Evolutionary conservation across 495 filamentous ascomycete species (phyloP).

Genomic region (Cercophora scortea): DNA sequence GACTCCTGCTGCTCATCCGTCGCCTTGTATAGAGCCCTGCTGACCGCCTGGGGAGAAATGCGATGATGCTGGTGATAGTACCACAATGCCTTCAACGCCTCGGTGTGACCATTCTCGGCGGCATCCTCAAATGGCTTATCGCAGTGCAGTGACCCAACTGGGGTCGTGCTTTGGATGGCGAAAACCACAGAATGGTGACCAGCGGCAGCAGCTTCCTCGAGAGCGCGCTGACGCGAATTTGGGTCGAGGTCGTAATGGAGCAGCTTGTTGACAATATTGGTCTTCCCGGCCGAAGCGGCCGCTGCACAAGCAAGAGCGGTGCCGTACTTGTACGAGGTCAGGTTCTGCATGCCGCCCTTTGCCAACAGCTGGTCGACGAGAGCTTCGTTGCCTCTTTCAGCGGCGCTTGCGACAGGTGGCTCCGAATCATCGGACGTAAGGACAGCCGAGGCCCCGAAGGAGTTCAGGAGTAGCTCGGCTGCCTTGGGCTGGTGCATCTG

Average conservation of each 20-base stretch:
- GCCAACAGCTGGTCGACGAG: constrained; percentile 3
- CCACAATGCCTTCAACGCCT: neutral
- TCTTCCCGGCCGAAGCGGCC: constrained; percentile 3
- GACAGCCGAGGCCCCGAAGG: neutral
- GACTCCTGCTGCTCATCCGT: constrained; percentile 5
- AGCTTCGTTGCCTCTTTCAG: constrained; percentile 1
- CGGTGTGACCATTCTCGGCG: constrained; percentile 1
- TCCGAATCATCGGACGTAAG: neutral
- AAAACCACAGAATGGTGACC: neutral
- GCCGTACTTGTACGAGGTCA: constrained; percentile 1
- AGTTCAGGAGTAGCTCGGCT: neutral
- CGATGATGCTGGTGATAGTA: neutral
- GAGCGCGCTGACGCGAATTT: constrained; percentile 3
- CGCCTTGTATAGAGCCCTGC: constrained; percentile 2
- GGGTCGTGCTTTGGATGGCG: constrained; percentile 1
- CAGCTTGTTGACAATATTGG: constrained; percentile 1
- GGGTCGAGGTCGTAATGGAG: neutral
- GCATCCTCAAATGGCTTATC: constrained; percentile 1
- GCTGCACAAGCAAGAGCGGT: neutral
- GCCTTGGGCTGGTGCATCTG: neutral
- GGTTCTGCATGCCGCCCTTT: neutral
- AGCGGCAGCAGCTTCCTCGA: constrained; percentile 1
- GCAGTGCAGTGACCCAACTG: neutral
- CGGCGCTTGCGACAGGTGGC: constrained; percentile 3
- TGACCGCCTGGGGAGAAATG: neutral